Base-by-base conservation (phyloP, 768 basidiomycete genomes). In the Lactarius evosmus region DNA sequence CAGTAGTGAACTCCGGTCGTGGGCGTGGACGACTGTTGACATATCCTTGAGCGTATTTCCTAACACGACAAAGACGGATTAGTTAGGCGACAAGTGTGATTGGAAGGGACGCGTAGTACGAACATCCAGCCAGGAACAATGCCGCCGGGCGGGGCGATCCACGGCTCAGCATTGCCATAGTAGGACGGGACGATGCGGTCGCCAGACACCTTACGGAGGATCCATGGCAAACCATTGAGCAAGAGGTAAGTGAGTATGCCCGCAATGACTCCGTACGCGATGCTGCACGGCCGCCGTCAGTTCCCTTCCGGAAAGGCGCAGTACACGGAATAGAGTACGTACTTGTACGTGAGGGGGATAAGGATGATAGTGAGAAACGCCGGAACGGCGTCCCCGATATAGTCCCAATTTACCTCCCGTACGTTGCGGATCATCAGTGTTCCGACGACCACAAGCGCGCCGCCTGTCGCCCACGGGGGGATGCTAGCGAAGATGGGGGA, bases 401-500 rank as follows among this genome's bases (percentile, higher is more conserved):
- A 95, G 70, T 87, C 81, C 92, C 92, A 95, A 75, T 95, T 95
- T 74, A 95, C 88, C 52, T 91, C 91, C 34, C 85, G 81, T 25
- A 91, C 89, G 69, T 85, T 88, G 54, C 88, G 83, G 74, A 91
- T 89, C 92, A 94, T 94, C 69, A 93, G 78, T 17, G 87, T 88
- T n/a, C 92, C 92, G 12, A 91, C 91, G 60, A 95, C 87, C 49
- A 91, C 83, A 38, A 95, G 78, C 0, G 91, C 91, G 61, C 92
- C 88, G 16, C 92, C 92, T 1, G 92, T 95, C 4, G 92, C 91
- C 90, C 91, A 94, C 0, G 86, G 69, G 0, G 92, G 92, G 57
- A 95, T 91, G 12, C 88, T 91, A 11, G 91, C 90, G 67, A 95
- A 93, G 69, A 95, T 87, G 7, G 92, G 92, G 19, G 92, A 83